A percentile compares a stretch with the other conserved stretches of the same genome.
Conservation (phyloP, 2,329 filamentous ascomycete species). For the Cadophora luteo-olivacea region DNA sequence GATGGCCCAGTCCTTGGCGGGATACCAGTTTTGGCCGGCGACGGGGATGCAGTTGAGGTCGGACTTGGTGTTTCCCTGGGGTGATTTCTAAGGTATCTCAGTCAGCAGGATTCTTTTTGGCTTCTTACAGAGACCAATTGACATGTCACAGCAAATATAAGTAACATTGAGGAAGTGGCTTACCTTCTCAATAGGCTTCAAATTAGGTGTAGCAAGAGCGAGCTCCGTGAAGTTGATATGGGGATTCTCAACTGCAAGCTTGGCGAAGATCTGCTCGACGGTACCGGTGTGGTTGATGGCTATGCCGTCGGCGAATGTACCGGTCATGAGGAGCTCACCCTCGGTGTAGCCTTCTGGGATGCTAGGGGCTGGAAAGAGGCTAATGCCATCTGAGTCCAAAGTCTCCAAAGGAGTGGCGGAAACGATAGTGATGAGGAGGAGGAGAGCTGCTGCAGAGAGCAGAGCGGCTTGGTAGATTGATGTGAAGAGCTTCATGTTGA, state of each 20-base stretch:
- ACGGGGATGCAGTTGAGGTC: conserved; percentile 4
- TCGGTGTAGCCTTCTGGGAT: neutral
- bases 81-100: neutral
- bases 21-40: neutral
- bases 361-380: neutral
- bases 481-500: neutral
- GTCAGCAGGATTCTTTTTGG: neutral
- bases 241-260: neutral
- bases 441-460: neutral
- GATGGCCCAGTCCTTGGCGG: neutral
- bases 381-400: neutral
- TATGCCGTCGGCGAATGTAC: neutral
- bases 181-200: neutral
- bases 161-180: neutral
- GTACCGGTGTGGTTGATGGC: conserved; percentile 8
- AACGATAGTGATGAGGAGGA: neutral
- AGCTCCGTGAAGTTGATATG: neutral
- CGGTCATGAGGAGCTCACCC: neutral
- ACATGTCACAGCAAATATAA: too few species aligned
- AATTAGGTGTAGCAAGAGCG: neutral
- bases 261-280: neutral
- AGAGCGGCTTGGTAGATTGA: neutral
- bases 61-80: neutral
- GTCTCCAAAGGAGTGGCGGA: neutral
- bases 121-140: neutral